phyloP scores from a whole-genome alignment of 1,284 basidiomycete species.

The Neonothopanus nambi region DNA sequence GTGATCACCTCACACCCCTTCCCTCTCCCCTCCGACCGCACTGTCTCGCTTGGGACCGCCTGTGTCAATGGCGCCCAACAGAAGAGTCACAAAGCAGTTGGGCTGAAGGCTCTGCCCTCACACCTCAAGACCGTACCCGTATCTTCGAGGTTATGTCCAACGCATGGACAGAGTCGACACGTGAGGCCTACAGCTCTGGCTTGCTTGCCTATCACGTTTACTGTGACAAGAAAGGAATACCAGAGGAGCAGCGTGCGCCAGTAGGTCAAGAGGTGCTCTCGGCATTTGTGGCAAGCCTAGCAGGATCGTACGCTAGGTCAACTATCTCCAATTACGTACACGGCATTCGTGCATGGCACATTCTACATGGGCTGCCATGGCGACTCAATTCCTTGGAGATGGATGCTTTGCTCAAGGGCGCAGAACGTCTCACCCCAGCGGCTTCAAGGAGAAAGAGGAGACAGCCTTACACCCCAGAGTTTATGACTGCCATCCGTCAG shows the following conservation, averaged over 20 bases:
- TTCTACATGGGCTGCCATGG: slow-evolving; percentile 23
- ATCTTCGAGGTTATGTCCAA: background rate
- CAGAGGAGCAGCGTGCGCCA: background rate
- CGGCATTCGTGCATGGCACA: slow-evolving; percentile 27
- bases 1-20: slow-evolving; percentile 14
- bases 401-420: slow-evolving; percentile 12
- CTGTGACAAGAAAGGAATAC: slow-evolving; percentile 1
- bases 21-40: slow-evolving; percentile 17
- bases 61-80: slow-evolving; percentile 16
- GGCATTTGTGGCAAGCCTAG: background rate
- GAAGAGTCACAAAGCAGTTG: background rate
- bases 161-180: background rate
- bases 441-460: background rate
- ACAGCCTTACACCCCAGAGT: slow-evolving; percentile 13
- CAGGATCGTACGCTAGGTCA: slow-evolving; percentile 15
- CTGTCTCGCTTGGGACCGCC: slow-evolving; percentile 21
- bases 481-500: slow-evolving; percentile 5
- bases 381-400: slow-evolving; percentile 10
- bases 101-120: background rate
- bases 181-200: background rate
- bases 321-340: slow-evolving; percentile 22
- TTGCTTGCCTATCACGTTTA: slow-evolving; percentile 6
- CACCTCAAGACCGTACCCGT: background rate
- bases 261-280: background rate
- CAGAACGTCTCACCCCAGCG: slow-evolving; percentile 14